A percentile compares a stretch with the other conserved stretches of the same genome.
Evolutionary conservation across 139 green algal genomes (phyloP).

Genomic region (Micractinium conductrix): DNA sequence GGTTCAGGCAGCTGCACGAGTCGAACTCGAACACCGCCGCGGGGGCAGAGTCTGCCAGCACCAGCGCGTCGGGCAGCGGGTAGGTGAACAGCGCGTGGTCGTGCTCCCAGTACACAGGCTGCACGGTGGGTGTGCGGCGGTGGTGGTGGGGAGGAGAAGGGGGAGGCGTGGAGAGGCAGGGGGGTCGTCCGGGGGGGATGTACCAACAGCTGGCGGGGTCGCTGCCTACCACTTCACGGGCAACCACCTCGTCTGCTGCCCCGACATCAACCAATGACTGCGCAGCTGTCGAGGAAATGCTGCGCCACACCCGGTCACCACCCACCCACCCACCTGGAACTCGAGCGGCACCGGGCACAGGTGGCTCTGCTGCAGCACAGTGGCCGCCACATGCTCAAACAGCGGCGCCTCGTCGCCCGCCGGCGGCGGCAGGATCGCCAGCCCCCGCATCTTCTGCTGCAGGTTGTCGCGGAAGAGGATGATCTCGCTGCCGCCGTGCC

Average conservation of each 20-base stretch:
- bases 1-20: slow-evolving; percentile 78
- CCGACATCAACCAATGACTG: no score
- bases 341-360: slow-evolving; percentile 90
- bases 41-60: slow-evolving; percentile 76
- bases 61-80: slow-evolving; percentile 81
- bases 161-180: no score
- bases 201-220: no score
- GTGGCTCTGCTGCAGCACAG: slow-evolving; percentile 92
- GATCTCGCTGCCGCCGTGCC: slow-evolving; percentile 67
- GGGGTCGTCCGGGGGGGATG: no score
- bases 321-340: slow-evolving; percentile 54
- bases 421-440: slow-evolving; percentile 61
- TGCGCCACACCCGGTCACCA: no score
- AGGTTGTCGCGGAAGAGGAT: slow-evolving; percentile 81
- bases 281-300: no score
- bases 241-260: no score
- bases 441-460: slow-evolving; percentile 63
- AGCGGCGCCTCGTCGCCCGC: slow-evolving; percentile 34
- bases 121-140: no score
- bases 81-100: slow-evolving; percentile 89
- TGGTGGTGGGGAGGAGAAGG: no score
- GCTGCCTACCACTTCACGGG: no score
- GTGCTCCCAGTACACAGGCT: slow-evolving; percentile 65
- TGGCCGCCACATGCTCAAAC: slow-evolving; percentile 75
- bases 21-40: slow-evolving; percentile 60